phyloP scores from a whole-genome alignment of 2,329 filamentous ascomycete species.

The Scytalidium sp. region DNA sequence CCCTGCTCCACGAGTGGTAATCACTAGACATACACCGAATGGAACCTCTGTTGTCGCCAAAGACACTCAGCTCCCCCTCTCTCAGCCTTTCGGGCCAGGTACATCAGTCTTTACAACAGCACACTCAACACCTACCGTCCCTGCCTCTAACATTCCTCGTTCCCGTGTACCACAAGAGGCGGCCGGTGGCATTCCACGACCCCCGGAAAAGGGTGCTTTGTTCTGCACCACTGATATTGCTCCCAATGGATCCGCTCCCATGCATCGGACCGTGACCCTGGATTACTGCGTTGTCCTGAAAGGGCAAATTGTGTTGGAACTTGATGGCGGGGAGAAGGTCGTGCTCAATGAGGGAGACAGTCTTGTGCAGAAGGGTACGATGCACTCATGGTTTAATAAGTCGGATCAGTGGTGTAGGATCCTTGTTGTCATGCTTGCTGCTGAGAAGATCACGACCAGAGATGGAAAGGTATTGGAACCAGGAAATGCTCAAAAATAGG shows the following conservation, averaged over 20 bases:
- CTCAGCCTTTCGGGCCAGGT: slow-evolving; percentile 30
- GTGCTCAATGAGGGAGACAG: slow-evolving; percentile 34
- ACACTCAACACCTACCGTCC: slow-evolving; percentile 27
- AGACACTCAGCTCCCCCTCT: slow-evolving; percentile 23
- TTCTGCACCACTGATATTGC: slow-evolving; percentile 25
- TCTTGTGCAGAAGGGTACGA: slow-evolving; percentile 39
- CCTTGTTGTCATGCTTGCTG: slow-evolving; percentile 37
- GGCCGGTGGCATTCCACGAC: slow-evolving; percentile 30
- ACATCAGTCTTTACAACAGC: slow-evolving; percentile 28
- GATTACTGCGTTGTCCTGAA: slow-evolving; percentile 38
- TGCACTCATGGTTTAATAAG: slow-evolving; percentile 43
- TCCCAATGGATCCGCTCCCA: slow-evolving; percentile 23
- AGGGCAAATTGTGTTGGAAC: slow-evolving; percentile 35
- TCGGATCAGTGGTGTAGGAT: slow-evolving; percentile 34
- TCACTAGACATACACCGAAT: slow-evolving; percentile 26
- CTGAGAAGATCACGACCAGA: slow-evolving; percentile 34
- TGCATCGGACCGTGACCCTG: slow-evolving; percentile 39
- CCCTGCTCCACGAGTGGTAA: slow-evolving; percentile 24
- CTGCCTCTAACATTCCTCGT: slow-evolving; percentile 26
- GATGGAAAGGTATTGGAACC: slow-evolving; percentile 34
- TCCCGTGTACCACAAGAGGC: background rate
- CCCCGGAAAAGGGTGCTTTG: slow-evolving; percentile 31
- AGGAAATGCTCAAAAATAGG: background rate
- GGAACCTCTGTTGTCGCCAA: slow-evolving; percentile 30
- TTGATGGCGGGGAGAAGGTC: slow-evolving; percentile 38